Evolutionary conservation across 768 basidiomycete genomes (phyloP), one percentile per base, ranked within the genome.

Genomic region (Collybia nuda): DNA sequence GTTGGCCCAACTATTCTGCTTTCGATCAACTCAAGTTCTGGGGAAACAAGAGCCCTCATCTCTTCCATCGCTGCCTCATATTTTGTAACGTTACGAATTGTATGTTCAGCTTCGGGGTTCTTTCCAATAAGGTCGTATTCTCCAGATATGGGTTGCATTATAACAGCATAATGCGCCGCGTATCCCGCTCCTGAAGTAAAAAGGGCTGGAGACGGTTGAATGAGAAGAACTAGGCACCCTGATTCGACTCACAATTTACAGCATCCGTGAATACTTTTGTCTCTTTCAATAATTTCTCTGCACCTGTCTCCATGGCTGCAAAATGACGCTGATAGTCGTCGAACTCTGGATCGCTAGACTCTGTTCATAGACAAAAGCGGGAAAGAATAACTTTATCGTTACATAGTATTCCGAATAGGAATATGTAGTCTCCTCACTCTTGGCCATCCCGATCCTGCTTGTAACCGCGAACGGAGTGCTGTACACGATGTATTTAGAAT

Each of bases 21-120:
- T 55, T 94, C 88, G 62, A 99, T 94, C 51, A 99, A 79, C 67
- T 99, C 95, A 15, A 99, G 77, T 69, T 99, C 97, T 5, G 97
- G 97, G 8, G 80, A 69, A 42, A 98, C 76, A 11, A 89, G 74
- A 24, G 85, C 70, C 48, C 84, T 81, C 55, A 99, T 75, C 62
- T 97, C 95, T 54, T 90, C 86, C 83, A 96, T 84, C 21, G 85
- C 72, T 12, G 73, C 73, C 56, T 87, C 79, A 61, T 91, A 93
- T 44, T 77, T 70, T 26, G 82, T 80, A 43, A 90, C 88, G 63
- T 86, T 93, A 51, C 79, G 77, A 52, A 98, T 77, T 0, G 94
- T 95, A 40, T 85, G 81, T 39, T 77, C 81, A 3, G 88, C 75
- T 7, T 88, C 80, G 1, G 97, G 93, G 62, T 93, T 75, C 59